Conservation (phyloP, 1,139 yeast species). For the Taiozyma sp. region DNA sequence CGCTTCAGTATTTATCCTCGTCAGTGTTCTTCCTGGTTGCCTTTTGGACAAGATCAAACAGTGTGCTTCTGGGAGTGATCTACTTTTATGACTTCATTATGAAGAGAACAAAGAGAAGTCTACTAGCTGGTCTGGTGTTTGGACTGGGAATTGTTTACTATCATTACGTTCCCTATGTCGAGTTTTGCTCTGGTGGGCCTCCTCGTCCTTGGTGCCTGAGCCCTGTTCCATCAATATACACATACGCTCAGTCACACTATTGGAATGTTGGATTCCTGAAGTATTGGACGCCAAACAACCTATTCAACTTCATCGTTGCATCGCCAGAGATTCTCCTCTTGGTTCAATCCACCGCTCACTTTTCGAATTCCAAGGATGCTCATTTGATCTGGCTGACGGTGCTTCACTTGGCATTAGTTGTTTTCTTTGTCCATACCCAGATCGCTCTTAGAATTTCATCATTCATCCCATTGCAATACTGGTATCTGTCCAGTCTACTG, state of each 20-base stretch:
- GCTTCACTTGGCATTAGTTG: slow-evolving; percentile 34
- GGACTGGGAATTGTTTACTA: slow-evolving; percentile 39
- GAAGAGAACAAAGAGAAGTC: slow-evolving; percentile 25
- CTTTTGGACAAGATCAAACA: slow-evolving; percentile 67
- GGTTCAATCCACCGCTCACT: slow-evolving; percentile 20
- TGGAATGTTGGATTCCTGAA: slow-evolving; percentile 81
- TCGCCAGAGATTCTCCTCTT: slow-evolving; percentile 53
- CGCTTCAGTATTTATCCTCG: slow-evolving; percentile 40
- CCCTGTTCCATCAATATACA: slow-evolving; percentile 54
- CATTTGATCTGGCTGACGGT: slow-evolving; percentile 31
- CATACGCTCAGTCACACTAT: slow-evolving; percentile 72
- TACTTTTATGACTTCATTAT: slow-evolving; percentile 53
- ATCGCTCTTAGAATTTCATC: slow-evolving; percentile 75
- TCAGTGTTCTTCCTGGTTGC: slow-evolving; percentile 56
- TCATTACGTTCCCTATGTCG: slow-evolving; percentile 47
- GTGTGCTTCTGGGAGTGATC: slow-evolving; percentile 63
- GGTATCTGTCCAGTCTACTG: slow-evolving; percentile 54
- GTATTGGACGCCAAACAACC: slow-evolving; percentile 77
- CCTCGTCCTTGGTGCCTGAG: slow-evolving; percentile 55
- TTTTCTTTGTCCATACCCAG: slow-evolving; percentile 77
- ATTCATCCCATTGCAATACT: slow-evolving; percentile 67
- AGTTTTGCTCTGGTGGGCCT: slow-evolving; percentile 40
- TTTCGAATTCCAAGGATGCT: slow-evolving; percentile 19
- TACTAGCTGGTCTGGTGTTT: slow-evolving; percentile 52
- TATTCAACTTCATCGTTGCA: slow-evolving; percentile 82